Evolutionary conservation across 2,329 filamentous ascomycete species (phyloP), one percentile per base, ranked within the genome.

Genomic region (Pseudogymnoascus sp.): DNA sequence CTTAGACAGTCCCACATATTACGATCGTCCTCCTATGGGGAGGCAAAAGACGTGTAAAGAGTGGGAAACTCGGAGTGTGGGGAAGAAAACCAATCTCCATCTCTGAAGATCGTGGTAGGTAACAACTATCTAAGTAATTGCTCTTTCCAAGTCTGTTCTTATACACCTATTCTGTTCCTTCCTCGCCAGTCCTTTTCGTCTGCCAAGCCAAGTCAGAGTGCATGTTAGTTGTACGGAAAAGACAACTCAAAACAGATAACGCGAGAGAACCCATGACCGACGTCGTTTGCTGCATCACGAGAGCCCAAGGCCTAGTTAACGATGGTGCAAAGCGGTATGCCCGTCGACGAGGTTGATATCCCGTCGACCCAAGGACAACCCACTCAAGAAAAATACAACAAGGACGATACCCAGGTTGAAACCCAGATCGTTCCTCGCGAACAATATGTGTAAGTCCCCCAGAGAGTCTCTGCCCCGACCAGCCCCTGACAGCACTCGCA

Each of bases 1-100:
- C 5, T 10, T 33, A 55, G 48, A 55, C 15, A 55, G 48, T 55
- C 48, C 48, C 48, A 55, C 48, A 55, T 55, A 55, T 55, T 55
- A 55, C 29, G n/a, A 33, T 55, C 48, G 29, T 15, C 29, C 48
- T 33, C 48, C 48, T 55, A 55, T 55, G 13, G 15, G 48, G 48
- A 55, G 48, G 48, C 48, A 55, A 55, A 33, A 35, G 48, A 55
- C 29, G 48, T 55, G 29, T n/a, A 55, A 55, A 55, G 48, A 55
- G 29, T 55, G 48, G 48, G 48, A 55, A 55, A 55, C 33, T 18
- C 29, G 33, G 5, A 55, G n/a, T 55, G 48, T 55, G 48, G 48
- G 48, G 48, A 55, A 33, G 48, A 55, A 55, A 55, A 55, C 48
- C 48, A n/a, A 55, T 55, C 48, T 55, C 48, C 48, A 55, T 21